A percentile compares a stretch with the other conserved stretches of the same genome.
phyloP scores from a whole-genome alignment of 2,329 filamentous ascomycete species.

The Botrytis medusae region DNA sequence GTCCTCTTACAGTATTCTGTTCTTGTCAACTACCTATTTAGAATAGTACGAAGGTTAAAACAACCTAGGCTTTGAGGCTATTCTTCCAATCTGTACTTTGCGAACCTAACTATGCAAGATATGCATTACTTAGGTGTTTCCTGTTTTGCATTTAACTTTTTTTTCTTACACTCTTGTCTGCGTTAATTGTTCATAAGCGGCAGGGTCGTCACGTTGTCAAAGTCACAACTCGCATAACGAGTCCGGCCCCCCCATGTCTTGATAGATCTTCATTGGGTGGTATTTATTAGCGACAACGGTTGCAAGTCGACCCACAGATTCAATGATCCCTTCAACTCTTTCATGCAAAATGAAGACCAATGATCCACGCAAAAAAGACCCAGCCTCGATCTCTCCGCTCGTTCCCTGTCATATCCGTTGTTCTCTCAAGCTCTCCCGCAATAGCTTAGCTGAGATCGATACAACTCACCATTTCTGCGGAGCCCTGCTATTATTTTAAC shows the following conservation, averaged over 20 bases:
- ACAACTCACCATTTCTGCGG: conserved; percentile 34
- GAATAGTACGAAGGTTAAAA: conserved; percentile 4
- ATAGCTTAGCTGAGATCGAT: conserved; percentile 36
- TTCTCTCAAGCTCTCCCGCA: conserved; percentile 26
- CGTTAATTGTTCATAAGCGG: conserved; percentile 15
- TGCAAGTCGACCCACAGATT: conserved; percentile 27
- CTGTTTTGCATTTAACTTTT: conserved; percentile 14
- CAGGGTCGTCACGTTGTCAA: conserved; percentile 23
- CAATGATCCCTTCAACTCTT: conserved; percentile 24
- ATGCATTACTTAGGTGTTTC: background rate
- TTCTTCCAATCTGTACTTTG: conserved; percentile 1
- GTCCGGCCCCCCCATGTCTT: conserved; percentile 18
- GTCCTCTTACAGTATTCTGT: conserved; percentile 7
- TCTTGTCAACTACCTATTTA: conserved; percentile 1
- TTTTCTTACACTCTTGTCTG: background rate
- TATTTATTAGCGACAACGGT: conserved; percentile 23
- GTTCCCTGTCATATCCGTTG: conserved; percentile 31
- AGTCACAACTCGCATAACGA: conserved; percentile 16
- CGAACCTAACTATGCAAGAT: background rate
- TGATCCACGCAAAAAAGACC: conserved; percentile 31
- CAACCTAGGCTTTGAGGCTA: conserved; percentile 2
- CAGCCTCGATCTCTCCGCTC: conserved; percentile 38
- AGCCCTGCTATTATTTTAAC: conserved; percentile 28
- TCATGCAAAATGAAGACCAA: conserved; percentile 31
- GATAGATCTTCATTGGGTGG: conserved; percentile 18